Evolutionary conservation across 129 eudicot species (phyloP).

Genomic region (Helianthus tuberosus): DNA sequence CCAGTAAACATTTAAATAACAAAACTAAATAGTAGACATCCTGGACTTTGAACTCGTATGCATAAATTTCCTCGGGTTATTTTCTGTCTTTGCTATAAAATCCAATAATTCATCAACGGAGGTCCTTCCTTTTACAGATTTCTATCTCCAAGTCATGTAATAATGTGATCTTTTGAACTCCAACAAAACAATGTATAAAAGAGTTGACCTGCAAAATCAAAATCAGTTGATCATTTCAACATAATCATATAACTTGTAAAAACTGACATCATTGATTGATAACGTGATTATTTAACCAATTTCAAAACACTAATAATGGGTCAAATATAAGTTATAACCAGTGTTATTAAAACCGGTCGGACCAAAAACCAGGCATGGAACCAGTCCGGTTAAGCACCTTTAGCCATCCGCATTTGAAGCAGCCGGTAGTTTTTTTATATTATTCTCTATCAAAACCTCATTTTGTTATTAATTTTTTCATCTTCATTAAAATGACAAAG

Average conservation of each 20-base stretch:
- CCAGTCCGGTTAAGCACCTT: too few species aligned
- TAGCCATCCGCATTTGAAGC: too few species aligned
- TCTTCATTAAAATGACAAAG: too few species aligned
- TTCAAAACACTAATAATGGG: not conserved
- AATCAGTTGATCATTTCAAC: not conserved
- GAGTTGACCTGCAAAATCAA: slow-evolving; percentile 56
- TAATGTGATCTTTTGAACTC: slow-evolving; percentile 70
- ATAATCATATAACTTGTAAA: not conserved
- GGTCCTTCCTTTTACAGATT: slow-evolving; percentile 55
- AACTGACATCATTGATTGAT: not conserved
- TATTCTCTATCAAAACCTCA: too few species aligned
- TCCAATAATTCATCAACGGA: slow-evolving; percentile 57
- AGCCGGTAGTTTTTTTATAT: too few species aligned
- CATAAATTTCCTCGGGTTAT: slow-evolving; percentile 49
- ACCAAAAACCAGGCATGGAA: too few species aligned
- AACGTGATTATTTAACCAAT: not conserved
- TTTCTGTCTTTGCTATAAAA: slow-evolving; percentile 54
- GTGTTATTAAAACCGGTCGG: too few species aligned
- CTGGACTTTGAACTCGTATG: slow-evolving; percentile 74
- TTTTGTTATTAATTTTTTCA: too few species aligned
- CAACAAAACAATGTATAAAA: slow-evolving; percentile 86
- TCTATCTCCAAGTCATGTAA: slow-evolving; percentile 72
- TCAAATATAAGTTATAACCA: not conserved
- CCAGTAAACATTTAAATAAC: too few species aligned
- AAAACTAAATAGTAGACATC: slow-evolving; percentile 32